These are phyloP conservation scores for Houttuynia cordata DNA, from an alignment of 164 flowering plant species.

Conservation along the genomic window DNA sequence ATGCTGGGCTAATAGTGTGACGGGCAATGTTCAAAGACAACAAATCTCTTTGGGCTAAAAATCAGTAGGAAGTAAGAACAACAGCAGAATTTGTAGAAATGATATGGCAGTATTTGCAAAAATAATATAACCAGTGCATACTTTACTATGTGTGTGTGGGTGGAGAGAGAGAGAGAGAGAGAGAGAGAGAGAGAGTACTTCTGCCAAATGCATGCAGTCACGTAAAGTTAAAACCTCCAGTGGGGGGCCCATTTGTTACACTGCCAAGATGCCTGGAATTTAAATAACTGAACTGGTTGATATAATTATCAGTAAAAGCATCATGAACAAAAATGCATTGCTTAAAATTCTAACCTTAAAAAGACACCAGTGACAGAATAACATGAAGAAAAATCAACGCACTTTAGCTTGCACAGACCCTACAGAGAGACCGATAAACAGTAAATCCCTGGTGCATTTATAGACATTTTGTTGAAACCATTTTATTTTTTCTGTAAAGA, in stretches of 20 bases:
- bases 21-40: too few species aligned
- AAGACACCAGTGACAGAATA: slow-evolving; percentile 72
- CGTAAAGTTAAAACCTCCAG: slow-evolving; percentile 72
- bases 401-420: slow-evolving; percentile 68
- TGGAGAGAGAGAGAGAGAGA: slow-evolving; percentile 11
- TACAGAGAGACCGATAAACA: slow-evolving; percentile 13
- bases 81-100: too few species aligned
- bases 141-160: too few species aligned
- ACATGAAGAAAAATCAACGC: slow-evolving; percentile 74
- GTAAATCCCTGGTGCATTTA: background rate
- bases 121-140: too few species aligned
- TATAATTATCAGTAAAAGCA: background rate
- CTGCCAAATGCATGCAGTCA: slow-evolving; percentile 90
- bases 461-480: background rate
- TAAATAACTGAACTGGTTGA: background rate
- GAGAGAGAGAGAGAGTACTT: slow-evolving; percentile 26
- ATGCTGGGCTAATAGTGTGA: too few species aligned
- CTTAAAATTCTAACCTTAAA: slow-evolving; percentile 37
- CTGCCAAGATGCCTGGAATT: slow-evolving; percentile 52
- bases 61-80: too few species aligned
- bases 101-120: too few species aligned
- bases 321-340: background rate
- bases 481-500: background rate
- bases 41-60: too few species aligned
- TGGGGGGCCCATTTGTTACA: slow-evolving; percentile 25